phyloP scores from a whole-genome alignment of 2,329 filamentous ascomycete species.

The Aspergillus sp. region DNA sequence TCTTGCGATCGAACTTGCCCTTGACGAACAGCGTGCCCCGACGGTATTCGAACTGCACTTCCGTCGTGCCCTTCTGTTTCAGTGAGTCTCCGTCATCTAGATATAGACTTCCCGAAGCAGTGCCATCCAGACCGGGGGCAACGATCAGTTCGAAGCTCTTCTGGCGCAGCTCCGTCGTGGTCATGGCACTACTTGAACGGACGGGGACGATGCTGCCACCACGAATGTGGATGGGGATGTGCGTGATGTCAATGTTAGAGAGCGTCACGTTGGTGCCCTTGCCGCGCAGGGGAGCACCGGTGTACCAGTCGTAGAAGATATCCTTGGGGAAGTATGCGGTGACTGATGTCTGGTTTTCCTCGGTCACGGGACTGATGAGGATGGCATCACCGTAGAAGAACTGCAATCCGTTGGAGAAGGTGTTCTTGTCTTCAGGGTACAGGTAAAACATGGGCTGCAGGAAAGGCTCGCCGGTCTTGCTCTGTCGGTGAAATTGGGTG shows the following conservation, averaged over 20 bases:
- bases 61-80: slow-evolving; percentile 55
- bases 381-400: slow-evolving; percentile 61
- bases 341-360: slow-evolving; percentile 53
- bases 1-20: slow-evolving; percentile 29
- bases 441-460: slow-evolving; percentile 71
- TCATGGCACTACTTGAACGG: slow-evolving; percentile 55
- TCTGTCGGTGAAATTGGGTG: slow-evolving; percentile 65
- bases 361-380: slow-evolving; percentile 57
- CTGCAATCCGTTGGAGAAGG: slow-evolving; percentile 54
- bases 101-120: slow-evolving; percentile 67
- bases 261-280: slow-evolving; percentile 46
- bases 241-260: slow-evolving; percentile 47
- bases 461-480: slow-evolving; percentile 61
- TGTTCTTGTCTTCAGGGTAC: slow-evolving; percentile 60
- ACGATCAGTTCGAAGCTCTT: slow-evolving; percentile 71
- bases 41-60: slow-evolving; percentile 61
- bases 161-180: slow-evolving; percentile 59
- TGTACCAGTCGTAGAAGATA: slow-evolving; percentile 62
- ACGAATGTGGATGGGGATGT: slow-evolving; percentile 63
- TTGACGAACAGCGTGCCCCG: slow-evolving; percentile 41
- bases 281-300: slow-evolving; percentile 48
- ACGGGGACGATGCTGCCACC: slow-evolving; percentile 62
- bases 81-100: slow-evolving; percentile 74
- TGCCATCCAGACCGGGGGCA: slow-evolving; percentile 62
- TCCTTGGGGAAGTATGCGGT: slow-evolving; percentile 59